These are phyloP conservation scores for Kurtzmaniella quercitrusa DNA, from an alignment of 1,139 yeast genomes.

Conservation along the genomic window DNA sequence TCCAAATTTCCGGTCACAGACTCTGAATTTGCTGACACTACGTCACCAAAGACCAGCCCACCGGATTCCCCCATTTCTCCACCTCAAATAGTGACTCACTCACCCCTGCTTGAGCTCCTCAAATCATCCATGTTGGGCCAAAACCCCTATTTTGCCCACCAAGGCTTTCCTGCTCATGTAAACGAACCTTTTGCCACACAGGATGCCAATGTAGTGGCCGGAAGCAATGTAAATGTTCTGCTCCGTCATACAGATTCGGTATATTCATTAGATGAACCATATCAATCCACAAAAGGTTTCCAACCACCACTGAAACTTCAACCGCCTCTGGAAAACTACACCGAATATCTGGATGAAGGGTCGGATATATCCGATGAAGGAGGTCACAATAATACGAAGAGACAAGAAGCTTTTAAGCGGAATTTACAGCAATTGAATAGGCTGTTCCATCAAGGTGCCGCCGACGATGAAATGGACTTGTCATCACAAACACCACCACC, in stretches of 20 bases:
- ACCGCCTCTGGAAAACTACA: not conserved
- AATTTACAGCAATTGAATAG: not conserved
- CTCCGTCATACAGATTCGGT: conserved; percentile 45
- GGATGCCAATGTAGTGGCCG: conserved; percentile 10
- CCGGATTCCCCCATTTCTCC: conserved; percentile 4
- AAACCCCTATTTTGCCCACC: conserved; percentile 50
- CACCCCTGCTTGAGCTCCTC: conserved; percentile 14
- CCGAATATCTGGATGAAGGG: conserved; percentile 4
- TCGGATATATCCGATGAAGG: conserved; percentile 5
- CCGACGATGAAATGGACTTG: conserved; percentile 7
- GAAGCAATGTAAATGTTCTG: conserved; percentile 26
- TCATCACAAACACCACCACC: conserved; percentile 1
- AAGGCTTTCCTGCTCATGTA: conserved; percentile 51
- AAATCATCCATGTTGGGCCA: conserved; percentile 15
- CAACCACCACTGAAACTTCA: not conserved
- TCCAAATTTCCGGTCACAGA: conserved; percentile 7
- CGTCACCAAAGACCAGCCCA: not conserved
- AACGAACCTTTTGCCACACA: conserved; percentile 14
- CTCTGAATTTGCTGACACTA: not conserved
- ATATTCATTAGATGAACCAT: conserved; percentile 23
- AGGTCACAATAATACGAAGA: not conserved
- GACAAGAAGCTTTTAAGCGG: not conserved
- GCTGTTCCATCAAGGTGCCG: not conserved
- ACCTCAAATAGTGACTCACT: conserved; percentile 5
- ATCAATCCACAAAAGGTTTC: not conserved